Evolutionary conservation across 73 alveolate species (phyloP).

Genomic region (Blepharisma stoltei): DNA sequence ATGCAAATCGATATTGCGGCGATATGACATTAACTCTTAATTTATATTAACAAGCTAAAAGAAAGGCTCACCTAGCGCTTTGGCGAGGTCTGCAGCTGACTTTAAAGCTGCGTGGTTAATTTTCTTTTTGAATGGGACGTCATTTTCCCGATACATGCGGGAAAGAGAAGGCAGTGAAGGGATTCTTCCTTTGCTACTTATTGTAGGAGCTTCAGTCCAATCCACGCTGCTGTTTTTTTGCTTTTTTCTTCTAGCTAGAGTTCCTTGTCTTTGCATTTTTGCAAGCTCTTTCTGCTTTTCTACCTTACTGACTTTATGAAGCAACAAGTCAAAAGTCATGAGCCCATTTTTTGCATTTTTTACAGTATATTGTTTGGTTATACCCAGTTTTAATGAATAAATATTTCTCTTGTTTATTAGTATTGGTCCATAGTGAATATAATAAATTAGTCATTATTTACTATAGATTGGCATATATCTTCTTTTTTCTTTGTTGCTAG

Average conservation of each 20-base stretch:
- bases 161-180: conserved; percentile 15
- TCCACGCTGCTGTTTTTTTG: not conserved
- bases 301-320: not conserved
- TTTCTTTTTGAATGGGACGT: not conserved
- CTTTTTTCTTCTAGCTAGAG: not conserved
- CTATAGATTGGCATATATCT: too few relatives aligned
- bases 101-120: conserved; percentile 9
- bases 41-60: not conserved
- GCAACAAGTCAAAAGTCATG: not conserved
- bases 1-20: too few relatives aligned
- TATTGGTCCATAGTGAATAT: too few relatives aligned
- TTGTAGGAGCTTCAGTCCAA: too few relatives aligned
- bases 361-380: not conserved
- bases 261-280: not conserved
- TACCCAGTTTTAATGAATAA: too few relatives aligned
- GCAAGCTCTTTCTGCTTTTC: not conserved
- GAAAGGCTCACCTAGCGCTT: not conserved
- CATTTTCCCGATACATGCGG: conserved; percentile 6
- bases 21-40: too few relatives aligned
- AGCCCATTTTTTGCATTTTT: not conserved
- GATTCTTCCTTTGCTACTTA: not conserved
- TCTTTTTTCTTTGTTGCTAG: not conserved
- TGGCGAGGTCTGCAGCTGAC: not conserved
- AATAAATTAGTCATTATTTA: too few relatives aligned
- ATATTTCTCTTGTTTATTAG: too few relatives aligned